Evolutionary conservation across 768 basidiomycete species (phyloP).

Genomic region (Mycena leptocephala): DNA sequence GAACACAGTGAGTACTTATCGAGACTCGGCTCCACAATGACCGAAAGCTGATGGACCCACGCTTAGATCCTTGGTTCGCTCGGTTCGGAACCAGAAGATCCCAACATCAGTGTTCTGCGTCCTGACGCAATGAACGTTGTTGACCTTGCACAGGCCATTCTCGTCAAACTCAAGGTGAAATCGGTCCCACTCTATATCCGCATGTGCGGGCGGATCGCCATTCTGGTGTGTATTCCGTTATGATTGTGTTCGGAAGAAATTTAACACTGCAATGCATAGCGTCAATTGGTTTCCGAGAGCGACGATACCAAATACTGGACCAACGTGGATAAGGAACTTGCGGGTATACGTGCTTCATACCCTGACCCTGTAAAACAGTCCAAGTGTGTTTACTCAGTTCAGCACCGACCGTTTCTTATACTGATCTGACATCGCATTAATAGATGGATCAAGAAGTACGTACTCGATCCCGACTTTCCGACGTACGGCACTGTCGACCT

Average conservation of each 20-base stretch:
- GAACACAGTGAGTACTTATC: not conserved
- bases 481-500: not conserved
- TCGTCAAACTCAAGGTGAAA: not conserved
- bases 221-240: not conserved
- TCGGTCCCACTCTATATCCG: not conserved
- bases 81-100: not conserved
- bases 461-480: not conserved
- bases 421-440: not conserved
- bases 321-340: not conserved
- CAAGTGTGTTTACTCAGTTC: not conserved
- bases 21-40: not conserved
- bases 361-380: not conserved
- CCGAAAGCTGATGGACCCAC: too few species aligned
- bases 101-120: not conserved
- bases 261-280: not conserved
- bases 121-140: not conserved
- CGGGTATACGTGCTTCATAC: not conserved
- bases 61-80: not conserved
- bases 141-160: not conserved
- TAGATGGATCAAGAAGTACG: not conserved
- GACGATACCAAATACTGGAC: not conserved
- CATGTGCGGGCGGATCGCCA: not conserved
- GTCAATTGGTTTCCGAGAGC: not conserved
- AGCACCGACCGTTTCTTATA: not conserved
- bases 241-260: not conserved